phyloP scores from a whole-genome alignment of 2,329 filamentous ascomycete genomes.

The Lachnellula arida region DNA sequence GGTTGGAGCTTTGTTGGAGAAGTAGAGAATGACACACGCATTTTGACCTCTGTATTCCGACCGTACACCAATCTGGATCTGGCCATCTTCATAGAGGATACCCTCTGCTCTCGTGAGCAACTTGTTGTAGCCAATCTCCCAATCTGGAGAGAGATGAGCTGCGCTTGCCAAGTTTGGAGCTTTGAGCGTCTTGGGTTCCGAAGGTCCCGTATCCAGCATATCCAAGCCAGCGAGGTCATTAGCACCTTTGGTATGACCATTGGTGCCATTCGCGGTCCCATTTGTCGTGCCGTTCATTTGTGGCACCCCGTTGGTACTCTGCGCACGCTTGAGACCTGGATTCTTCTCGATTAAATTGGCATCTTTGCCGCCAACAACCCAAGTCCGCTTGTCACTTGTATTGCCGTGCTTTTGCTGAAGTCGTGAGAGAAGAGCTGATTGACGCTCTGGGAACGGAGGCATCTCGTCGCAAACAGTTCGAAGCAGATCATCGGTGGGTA shows the following conservation, averaged over 20 bases:
- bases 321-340: conserved; percentile 78
- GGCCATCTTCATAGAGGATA: conserved; percentile 88
- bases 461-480: conserved; percentile 97
- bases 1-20: conserved; percentile 87
- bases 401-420: conserved; percentile 92
- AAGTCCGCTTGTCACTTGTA: conserved; percentile 91
- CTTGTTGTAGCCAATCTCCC: conserved; percentile 85
- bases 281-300: conserved; percentile 43
- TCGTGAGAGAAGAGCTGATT: conserved; percentile 85
- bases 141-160: conserved; percentile 87
- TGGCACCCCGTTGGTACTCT: conserved; percentile 53
- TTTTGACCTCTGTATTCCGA: conserved; percentile 95
- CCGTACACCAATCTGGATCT: conserved; percentile 86
- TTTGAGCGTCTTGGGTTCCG: conserved; percentile 55
- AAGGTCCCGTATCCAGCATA: conserved; percentile 57
- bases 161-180: conserved; percentile 85
- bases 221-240: conserved; percentile 79
- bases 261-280: conserved; percentile 44
- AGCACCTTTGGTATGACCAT: conserved; percentile 46
- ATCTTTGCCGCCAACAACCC: conserved; percentile 96
- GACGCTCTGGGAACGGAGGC: conserved; percentile 93
- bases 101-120: conserved; percentile 78
- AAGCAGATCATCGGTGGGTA: conserved; percentile 85
- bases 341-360: conserved; percentile 79
- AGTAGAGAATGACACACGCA: conserved; percentile 92